Percentiles rank a stretch among this genome's conserved stretches.
phyloP scores from a whole-genome alignment of 257 asterid genomes.

The Solanum paucissectum region DNA sequence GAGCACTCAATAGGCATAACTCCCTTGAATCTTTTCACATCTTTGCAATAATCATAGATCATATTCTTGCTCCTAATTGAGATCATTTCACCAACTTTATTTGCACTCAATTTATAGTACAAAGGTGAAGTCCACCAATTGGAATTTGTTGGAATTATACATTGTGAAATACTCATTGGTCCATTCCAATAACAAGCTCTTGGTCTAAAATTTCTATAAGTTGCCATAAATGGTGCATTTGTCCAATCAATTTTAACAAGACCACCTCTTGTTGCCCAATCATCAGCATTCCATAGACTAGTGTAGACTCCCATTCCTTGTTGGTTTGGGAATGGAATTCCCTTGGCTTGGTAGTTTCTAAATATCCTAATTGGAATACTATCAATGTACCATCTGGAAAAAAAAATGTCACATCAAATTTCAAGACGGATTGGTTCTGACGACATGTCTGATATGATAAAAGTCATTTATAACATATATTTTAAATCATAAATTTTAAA shows the following conservation, averaged over 20 bases:
- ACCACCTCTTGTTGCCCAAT: constrained; percentile 81
- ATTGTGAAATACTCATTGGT: constrained; percentile 9
- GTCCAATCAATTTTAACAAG: constrained; percentile 57
- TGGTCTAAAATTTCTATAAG: constrained; percentile 33
- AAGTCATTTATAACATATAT: not conserved
- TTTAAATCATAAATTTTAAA: too few relatives aligned
- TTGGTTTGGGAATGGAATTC: constrained; percentile 46
- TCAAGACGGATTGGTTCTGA: not conserved
- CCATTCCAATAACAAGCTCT: constrained; percentile 41
- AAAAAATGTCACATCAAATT: not conserved
- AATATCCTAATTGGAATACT: constrained; percentile 55
- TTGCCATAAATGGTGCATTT: constrained; percentile 45
- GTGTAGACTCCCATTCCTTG: constrained; percentile 58
- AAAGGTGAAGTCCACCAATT: constrained; percentile 35
- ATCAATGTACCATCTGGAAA: constrained; percentile 67
- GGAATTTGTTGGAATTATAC: constrained; percentile 21
- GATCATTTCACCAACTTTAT: constrained; percentile 22
- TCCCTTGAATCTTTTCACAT: constrained; percentile 29
- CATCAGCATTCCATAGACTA: constrained; percentile 77
- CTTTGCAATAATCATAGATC: constrained; percentile 65
- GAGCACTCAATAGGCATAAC: constrained; percentile 47
- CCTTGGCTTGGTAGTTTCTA: constrained; percentile 32
- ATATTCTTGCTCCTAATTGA: constrained; percentile 28
- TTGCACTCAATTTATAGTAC: constrained; percentile 15
- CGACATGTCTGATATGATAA: not conserved